Percentiles rank a stretch among this genome's conserved stretches.
These are phyloP conservation scores for Taiozyma sp. DNA, from an alignment of 1,139 yeast genomes.

Conservation along the genomic window DNA sequence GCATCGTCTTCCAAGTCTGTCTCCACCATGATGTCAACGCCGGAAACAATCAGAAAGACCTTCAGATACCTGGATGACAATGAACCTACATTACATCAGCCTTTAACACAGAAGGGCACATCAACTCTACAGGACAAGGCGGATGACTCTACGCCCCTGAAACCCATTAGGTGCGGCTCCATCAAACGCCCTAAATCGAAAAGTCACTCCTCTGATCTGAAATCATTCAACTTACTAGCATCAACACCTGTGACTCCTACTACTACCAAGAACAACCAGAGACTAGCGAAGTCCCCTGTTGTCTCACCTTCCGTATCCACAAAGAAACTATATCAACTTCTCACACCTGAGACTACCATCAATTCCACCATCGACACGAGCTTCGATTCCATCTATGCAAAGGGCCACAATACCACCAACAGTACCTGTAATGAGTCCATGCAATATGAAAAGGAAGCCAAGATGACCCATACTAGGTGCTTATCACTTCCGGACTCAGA, in stretches of 20 bases:
- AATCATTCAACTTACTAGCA: constrained; percentile 10
- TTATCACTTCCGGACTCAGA: constrained; percentile 8
- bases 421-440: neutral
- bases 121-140: neutral
- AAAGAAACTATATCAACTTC: neutral
- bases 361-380: neutral
- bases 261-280: neutral
- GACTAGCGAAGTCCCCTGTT: neutral
- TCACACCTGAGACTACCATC: neutral
- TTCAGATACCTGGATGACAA: constrained; percentile 1
- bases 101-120: neutral
- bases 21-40: neutral
- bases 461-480: constrained; percentile 6
- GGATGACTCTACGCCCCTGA: constrained; percentile 7
- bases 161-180: constrained; percentile 19
- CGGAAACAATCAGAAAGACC: neutral
- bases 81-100: neutral
- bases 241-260: neutral
- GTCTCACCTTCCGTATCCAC: neutral
- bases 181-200: constrained; percentile 1
- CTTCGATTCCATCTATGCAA: constrained; percentile 1
- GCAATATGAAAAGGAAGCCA: neutral
- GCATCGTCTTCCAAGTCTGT: neutral
- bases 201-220: constrained; percentile 6
- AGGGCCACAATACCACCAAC: neutral